These are phyloP conservation scores for Dryas alaskensis DNA, from an alignment of 306 rosid genomes.

Conservation along the genomic window DNA sequence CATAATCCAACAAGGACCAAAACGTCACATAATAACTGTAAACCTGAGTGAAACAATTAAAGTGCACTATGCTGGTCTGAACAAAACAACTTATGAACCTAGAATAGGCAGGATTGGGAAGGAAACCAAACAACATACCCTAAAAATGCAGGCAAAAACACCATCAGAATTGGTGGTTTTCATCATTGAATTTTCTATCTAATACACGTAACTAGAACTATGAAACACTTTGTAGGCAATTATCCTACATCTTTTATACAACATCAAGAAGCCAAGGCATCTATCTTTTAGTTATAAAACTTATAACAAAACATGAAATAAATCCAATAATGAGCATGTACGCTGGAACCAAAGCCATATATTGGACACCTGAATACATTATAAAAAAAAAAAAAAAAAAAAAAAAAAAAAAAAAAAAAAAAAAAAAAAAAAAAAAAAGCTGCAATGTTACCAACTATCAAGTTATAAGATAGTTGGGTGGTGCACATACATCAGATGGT, in stretches of 20 bases:
- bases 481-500: not conserved
- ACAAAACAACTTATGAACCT: constrained; percentile 9
- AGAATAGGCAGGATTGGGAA: constrained; percentile 17
- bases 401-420: not conserved
- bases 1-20: not conserved
- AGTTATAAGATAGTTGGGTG: not conserved
- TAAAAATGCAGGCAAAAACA: not conserved
- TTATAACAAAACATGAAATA: not conserved
- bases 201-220: not conserved
- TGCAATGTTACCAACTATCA: not conserved
- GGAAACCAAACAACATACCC: constrained; percentile 7
- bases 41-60: not conserved
- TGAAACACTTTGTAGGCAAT: not conserved
- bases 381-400: not conserved
- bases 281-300: not conserved
- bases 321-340: not conserved
- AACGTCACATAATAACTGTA: not conserved
- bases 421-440: not conserved
- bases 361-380: not conserved
- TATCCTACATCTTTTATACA: not conserved
- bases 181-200: not conserved
- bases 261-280: not conserved
- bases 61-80: not conserved
- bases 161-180: not conserved
- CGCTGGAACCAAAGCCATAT: not conserved